Evolutionary conservation across 768 basidiomycete genomes (phyloP).

Genomic region (Udeniomyces megalosporus): DNA sequence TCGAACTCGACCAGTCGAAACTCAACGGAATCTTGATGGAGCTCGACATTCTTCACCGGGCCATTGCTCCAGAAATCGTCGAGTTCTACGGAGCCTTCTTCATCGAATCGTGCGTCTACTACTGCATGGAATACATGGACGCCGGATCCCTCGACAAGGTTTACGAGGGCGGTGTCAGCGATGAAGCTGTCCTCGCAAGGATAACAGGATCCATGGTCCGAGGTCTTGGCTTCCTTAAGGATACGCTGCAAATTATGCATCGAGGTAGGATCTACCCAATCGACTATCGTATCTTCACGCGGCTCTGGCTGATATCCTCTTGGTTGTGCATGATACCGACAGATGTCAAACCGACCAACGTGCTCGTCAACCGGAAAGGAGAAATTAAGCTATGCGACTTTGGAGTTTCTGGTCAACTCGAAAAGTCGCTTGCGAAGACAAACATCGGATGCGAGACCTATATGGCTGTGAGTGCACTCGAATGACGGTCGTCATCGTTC

Average conservation of each 20-base stretch:
- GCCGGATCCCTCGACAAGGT: slow-evolving; percentile 88
- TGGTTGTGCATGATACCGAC: neutral
- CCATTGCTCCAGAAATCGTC: slow-evolving; percentile 76
- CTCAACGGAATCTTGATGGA: slow-evolving; percentile 97
- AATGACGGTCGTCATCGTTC: neutral
- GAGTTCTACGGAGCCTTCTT: slow-evolving; percentile 99
- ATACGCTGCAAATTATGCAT: slow-evolving; percentile 75
- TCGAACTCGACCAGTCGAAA: slow-evolving; percentile 84
- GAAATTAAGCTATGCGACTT: slow-evolving; percentile 93
- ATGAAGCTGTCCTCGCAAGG: slow-evolving; percentile 63
- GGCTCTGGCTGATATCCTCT: no score
- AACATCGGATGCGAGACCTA: slow-evolving; percentile 98
- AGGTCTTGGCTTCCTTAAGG: slow-evolving; percentile 88
- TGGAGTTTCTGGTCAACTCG: slow-evolving; percentile 94
- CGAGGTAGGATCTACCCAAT: slow-evolving; percentile 44
- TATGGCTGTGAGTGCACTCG: slow-evolving; percentile 65
- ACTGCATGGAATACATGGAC: slow-evolving; percentile 99
- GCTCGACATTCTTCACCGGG: slow-evolving; percentile 91
- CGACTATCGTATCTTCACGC: no score
- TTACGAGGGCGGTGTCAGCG: slow-evolving; percentile 39
- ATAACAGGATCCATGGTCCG: slow-evolving; percentile 69
- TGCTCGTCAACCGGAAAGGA: slow-evolving; percentile 75
- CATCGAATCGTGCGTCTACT: slow-evolving; percentile 98
- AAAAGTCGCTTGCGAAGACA: slow-evolving; percentile 89
- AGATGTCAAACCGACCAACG: slow-evolving; percentile 91